These are phyloP conservation scores for Cystofilobasidium ferigula DNA, from an alignment of 768 basidiomycete species.

Conservation along the genomic window DNA sequence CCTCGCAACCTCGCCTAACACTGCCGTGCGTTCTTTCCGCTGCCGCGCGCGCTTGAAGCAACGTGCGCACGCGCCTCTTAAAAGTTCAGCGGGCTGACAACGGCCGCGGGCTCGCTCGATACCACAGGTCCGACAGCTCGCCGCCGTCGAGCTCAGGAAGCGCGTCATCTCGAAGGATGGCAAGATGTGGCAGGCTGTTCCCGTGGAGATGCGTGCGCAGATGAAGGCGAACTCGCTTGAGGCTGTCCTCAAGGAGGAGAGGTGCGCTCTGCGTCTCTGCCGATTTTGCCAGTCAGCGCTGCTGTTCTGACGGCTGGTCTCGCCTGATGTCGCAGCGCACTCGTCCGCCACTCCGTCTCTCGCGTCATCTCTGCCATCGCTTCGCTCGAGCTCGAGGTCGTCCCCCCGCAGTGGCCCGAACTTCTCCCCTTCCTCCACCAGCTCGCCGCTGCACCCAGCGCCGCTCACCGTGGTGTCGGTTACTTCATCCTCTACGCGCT, in stretches of 20 bases:
- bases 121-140: constrained; percentile 80
- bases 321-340: constrained; percentile 46
- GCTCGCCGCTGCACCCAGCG: constrained; percentile 57
- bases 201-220: constrained; percentile 57
- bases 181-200: constrained; percentile 65
- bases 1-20: constrained; percentile 70
- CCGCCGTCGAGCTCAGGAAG: constrained; percentile 92
- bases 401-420: constrained; percentile 57
- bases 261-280: constrained; percentile 42
- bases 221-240: constrained; percentile 77
- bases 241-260: constrained; percentile 62
- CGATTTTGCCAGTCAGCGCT: not conserved
- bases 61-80: not conserved
- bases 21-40: constrained; percentile 51
- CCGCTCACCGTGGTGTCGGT: constrained; percentile 79
- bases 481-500: constrained; percentile 70
- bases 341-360: constrained; percentile 84
- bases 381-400: constrained; percentile 56
- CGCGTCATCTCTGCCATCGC: constrained; percentile 90
- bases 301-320: not conserved
- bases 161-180: constrained; percentile 70
- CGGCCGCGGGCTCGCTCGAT: not conserved
- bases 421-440: constrained; percentile 79
- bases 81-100: not conserved
- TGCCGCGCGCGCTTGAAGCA: not conserved